phyloP scores from a whole-genome alignment of 257 asterid species.

The Fraxinus americana region DNA sequence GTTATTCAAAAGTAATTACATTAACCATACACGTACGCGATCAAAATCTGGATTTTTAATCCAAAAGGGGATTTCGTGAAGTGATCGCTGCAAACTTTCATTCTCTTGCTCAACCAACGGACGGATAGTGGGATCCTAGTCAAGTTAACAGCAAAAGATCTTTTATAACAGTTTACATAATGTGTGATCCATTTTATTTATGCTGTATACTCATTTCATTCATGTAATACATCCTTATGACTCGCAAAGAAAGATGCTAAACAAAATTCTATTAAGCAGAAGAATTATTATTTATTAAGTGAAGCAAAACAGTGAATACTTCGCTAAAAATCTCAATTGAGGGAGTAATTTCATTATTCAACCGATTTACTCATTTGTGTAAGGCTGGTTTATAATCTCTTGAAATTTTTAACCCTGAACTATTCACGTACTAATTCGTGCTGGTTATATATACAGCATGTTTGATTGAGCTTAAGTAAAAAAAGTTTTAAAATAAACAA shows the following conservation, averaged over 20 bases:
- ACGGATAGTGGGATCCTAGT: constrained; percentile 77
- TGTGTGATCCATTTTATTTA: neutral
- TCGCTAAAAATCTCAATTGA: neutral
- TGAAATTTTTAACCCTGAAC: neutral
- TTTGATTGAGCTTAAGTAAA: neutral
- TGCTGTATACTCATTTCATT: neutral
- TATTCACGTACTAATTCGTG: no score
- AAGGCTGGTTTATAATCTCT: neutral
- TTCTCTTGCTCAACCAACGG: constrained; percentile 80
- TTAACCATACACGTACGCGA: constrained; percentile 61
- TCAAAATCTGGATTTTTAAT: constrained; percentile 91
- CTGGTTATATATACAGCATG: neutral
- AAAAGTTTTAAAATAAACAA: no score
- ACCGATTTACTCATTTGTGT: neutral
- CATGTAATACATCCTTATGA: neutral
- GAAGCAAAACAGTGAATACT: neutral
- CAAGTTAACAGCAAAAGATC: constrained; percentile 26
- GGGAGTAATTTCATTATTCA: neutral
- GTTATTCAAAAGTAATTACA: constrained; percentile 4
- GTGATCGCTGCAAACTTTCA: constrained; percentile 58
- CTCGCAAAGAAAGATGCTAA: neutral
- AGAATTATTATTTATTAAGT: neutral
- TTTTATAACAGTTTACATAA: neutral
- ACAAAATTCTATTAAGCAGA: neutral
- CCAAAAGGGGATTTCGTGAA: constrained; percentile 91